Percentiles rank a stretch among this genome's conserved stretches.
These are phyloP conservation scores for Globisporangium cederbergense DNA, from an alignment of 352 stramenopile species.

Conservation along the genomic window DNA sequence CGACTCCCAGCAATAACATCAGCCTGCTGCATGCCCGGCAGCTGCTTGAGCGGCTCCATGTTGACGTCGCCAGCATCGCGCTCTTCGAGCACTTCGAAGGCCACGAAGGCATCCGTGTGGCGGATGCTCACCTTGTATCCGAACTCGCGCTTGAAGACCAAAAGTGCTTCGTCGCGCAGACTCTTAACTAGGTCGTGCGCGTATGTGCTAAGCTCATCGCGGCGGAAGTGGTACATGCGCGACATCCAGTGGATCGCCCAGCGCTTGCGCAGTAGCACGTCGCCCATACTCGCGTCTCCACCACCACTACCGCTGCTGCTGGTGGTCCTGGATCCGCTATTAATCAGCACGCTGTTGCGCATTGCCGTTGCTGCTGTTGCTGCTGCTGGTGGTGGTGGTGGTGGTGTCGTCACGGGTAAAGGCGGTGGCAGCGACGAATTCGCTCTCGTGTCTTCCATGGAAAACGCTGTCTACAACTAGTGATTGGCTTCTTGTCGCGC, in stretches of 20 bases:
- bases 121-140: conserved; percentile 67
- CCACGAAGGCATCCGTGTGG: conserved; percentile 42
- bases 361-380: neutral
- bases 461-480: no score
- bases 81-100: conserved; percentile 58
- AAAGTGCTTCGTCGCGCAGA: conserved; percentile 44
- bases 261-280: conserved; percentile 46
- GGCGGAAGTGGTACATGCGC: conserved; percentile 55
- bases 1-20: neutral
- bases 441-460: neutral
- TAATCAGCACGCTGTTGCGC: neutral
- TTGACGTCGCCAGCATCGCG: conserved; percentile 21
- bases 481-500: no score
- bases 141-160: conserved; percentile 43
- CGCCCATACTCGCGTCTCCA: conserved; percentile 36
- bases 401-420: neutral
- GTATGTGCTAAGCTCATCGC: conserved; percentile 43
- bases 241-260: conserved; percentile 69
- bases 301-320: neutral
- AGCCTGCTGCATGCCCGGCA: neutral
- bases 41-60: conserved; percentile 4
- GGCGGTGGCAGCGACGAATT: neutral
- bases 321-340: neutral
- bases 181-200: conserved; percentile 67
- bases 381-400: neutral